Conservation (phyloP, 2,329 filamentous ascomycete species). For the Verticillium longisporum region DNA sequence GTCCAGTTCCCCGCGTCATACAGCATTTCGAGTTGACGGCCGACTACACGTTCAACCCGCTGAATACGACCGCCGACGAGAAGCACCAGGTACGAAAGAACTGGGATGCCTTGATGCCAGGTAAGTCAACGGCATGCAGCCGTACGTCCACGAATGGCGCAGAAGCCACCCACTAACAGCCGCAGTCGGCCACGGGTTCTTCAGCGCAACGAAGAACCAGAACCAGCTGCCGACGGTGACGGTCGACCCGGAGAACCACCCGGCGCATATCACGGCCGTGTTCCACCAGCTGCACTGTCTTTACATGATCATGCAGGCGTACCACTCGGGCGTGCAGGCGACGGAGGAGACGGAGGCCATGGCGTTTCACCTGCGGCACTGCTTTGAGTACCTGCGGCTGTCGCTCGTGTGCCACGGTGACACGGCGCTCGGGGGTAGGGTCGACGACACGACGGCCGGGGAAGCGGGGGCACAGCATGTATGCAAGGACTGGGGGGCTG, state of each 20-base stretch:
- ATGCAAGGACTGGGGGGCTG: constrained; percentile 26
- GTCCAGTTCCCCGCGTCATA: background rate
- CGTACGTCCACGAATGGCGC: background rate
- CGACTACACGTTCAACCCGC: background rate
- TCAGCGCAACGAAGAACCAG: background rate
- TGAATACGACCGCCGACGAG: background rate
- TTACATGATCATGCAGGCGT: constrained; percentile 27
- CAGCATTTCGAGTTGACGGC: background rate
- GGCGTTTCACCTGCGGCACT: constrained; percentile 29
- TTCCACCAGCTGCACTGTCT: constrained; percentile 35
- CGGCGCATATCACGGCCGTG: background rate
- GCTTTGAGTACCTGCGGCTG: constrained; percentile 29
- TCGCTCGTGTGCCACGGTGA: constrained; percentile 25
- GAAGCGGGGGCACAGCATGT: constrained; percentile 30
- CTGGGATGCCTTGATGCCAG: background rate
- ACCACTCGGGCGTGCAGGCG: constrained; percentile 10
- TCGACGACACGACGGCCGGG: background rate
- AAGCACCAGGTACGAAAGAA: background rate
- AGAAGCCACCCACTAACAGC: background rate
- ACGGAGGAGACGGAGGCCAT: constrained; percentile 13
- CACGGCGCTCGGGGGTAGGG: constrained; percentile 23
- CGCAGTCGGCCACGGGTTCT: background rate
- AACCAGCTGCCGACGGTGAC: background rate
- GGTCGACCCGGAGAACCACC: background rate
- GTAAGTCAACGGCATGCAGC: background rate